These are phyloP conservation scores for Scytalidium sp. DNA, from an alignment of 2,329 filamentous ascomycete species.

Conservation along the genomic window DNA sequence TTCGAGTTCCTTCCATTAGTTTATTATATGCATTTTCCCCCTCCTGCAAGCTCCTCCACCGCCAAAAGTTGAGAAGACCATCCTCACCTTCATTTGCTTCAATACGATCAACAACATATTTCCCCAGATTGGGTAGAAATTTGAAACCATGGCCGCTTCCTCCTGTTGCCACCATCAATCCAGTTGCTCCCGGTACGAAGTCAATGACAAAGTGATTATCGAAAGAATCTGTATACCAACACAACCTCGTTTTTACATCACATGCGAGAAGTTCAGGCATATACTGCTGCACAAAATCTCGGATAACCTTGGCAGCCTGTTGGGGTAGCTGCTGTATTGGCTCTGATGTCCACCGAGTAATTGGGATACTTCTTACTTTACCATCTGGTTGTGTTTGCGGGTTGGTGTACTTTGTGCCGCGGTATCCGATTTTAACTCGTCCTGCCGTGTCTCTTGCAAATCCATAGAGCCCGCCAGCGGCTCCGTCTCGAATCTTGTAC, in stretches of 20 bases:
- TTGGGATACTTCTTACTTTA: constrained; percentile 26
- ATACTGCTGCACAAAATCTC: constrained; percentile 26
- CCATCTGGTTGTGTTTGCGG: constrained; percentile 27
- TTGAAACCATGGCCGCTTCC: constrained; percentile 56
- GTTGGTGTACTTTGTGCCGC: constrained; percentile 49
- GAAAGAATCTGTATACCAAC: constrained; percentile 55
- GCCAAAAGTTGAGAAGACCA: constrained; percentile 21
- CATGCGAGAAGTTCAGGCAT: constrained; percentile 30
- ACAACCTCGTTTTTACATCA: constrained; percentile 43
- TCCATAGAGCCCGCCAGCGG: constrained; percentile 43
- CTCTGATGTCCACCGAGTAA: constrained; percentile 27
- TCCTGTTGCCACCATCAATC: constrained; percentile 51
- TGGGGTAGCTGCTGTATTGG: constrained; percentile 22
- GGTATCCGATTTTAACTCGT: constrained; percentile 46
- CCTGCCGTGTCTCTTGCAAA: constrained; percentile 36
- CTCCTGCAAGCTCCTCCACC: constrained; percentile 13
- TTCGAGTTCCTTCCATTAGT: neutral
- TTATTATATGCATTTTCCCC: neutral
- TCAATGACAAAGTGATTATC: constrained; percentile 50
- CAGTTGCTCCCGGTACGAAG: constrained; percentile 43
- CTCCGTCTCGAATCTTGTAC: neutral
- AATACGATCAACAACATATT: constrained; percentile 45
- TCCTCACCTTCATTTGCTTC: constrained; percentile 29
- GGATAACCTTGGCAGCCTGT: constrained; percentile 25
- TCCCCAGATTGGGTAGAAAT: constrained; percentile 51